Evolutionary conservation across 108 stramenopile species (phyloP), one percentile per base, ranked within the genome.

Genomic region (Asterionellopsis glacialis): DNA sequence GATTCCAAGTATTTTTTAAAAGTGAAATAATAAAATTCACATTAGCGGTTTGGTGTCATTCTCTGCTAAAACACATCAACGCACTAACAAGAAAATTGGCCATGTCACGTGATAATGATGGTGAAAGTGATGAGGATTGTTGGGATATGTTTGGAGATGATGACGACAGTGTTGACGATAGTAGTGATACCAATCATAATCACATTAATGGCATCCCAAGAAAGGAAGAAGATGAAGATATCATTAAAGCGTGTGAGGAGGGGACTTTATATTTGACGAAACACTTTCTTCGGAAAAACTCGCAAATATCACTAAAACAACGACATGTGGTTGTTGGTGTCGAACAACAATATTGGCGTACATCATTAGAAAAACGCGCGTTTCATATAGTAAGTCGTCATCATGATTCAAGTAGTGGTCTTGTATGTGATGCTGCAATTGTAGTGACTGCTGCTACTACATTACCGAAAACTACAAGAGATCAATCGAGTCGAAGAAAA

Each of bases 101-200:
- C 6, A 9, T 48, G 47, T 19, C 47, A 4, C 16, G 4, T 51
- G 67, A 55, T 41, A 6, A 18, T 18, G 44, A 47, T 13, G 25
- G 25, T 14, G 18, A 45, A 15, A 40, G 51, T 22, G 52, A 71
- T 42, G 51, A 44, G 0, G 75, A 76, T 64, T 60, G 64, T 18
- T 87, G 82, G 82, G 75, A 76, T 44, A 80, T 78, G 9, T 87
- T 87, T 57, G 86, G 86, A 1, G 73, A 72, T 48, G 81, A 82
- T 61, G 68, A 63, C 21, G 79, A 78, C 21, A 49, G 57, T 0
- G 73, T 71, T 33, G 79, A 78, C 19, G 56, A 62, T 3, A 73
- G 74, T 33, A 75, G 76, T 5, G 65, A 74, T 15, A 58, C 56
- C 61, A 47, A 65, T 12, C 9, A 61, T 0, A 56, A 42, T 18